Conservation (phyloP, 345 rosid species). For the Lagerstroemia speciosa region DNA sequence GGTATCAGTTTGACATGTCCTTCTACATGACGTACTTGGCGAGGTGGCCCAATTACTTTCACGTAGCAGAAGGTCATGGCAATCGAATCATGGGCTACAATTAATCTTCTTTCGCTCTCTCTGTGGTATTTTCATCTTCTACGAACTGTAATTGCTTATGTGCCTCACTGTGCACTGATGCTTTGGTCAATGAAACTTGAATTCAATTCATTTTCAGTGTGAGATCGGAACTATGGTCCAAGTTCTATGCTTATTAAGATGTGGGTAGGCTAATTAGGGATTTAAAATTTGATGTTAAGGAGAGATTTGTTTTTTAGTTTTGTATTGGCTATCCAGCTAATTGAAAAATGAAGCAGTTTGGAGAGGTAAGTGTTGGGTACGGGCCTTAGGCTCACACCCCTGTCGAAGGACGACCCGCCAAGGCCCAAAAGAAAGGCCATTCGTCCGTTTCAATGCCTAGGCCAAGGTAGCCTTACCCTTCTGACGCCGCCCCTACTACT, state of each 20-base stretch:
- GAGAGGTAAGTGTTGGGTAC: no score
- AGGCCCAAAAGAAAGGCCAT: no score
- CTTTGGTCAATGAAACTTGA: not conserved
- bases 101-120: conserved; percentile 17
- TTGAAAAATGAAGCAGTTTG: no score
- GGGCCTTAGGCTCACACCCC: no score
- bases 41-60: conserved; percentile 94
- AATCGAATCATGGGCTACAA: conserved; percentile 85
- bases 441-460: no score
- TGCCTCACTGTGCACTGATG: not conserved
- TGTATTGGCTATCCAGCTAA: not conserved
- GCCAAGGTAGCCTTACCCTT: no score
- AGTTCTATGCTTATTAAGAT: not conserved
- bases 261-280: not conserved
- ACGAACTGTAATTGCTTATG: not conserved
- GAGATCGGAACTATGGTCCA: not conserved
- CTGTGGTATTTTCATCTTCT: not conserved
- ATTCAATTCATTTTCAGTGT: not conserved
- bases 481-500: no score
- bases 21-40: conserved; percentile 96
- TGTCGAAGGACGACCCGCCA: no score
- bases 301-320: not conserved
- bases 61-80: conserved; percentile 80
- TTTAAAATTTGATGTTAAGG: not conserved
- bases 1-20: conserved; percentile 78